Evolutionary conservation across 2,329 filamentous ascomycete species (phyloP).

Genomic region (Cryphonectria parasitica): DNA sequence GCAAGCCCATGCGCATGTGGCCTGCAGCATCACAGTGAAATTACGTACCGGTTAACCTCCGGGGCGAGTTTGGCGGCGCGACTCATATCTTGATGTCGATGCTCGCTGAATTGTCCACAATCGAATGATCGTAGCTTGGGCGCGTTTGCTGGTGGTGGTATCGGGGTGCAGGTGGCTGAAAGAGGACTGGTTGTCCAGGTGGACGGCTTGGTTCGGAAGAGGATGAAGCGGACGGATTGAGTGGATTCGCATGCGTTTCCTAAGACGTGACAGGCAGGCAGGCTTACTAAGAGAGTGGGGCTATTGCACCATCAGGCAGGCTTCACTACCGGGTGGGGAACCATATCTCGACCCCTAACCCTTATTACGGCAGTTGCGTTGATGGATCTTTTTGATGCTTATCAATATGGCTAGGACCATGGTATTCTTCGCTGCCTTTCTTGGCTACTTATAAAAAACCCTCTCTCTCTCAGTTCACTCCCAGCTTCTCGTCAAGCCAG

Average conservation of each 20-base stretch:
- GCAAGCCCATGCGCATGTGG: constrained; percentile 7
- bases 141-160: constrained; percentile 13
- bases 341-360: background rate
- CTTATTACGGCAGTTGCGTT: background rate
- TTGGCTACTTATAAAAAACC: no score
- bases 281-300: background rate
- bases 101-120: constrained; percentile 26
- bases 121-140: constrained; percentile 22
- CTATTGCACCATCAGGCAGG: background rate
- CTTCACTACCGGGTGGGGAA: background rate
- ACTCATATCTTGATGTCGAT: constrained; percentile 80
- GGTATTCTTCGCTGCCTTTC: no score
- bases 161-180: constrained; percentile 11
- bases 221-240: constrained; percentile 24
- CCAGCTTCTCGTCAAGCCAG: constrained; percentile 10
- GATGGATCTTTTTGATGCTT: background rate
- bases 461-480: background rate
- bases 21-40: constrained; percentile 29
- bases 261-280: background rate
- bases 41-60: constrained; percentile 93
- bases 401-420: no score
- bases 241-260: background rate
- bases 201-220: constrained; percentile 25
- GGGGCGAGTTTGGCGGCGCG: constrained; percentile 95
- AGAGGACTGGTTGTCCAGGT: constrained; percentile 23